These are phyloP conservation scores for Macrocybe gigantea DNA, from an alignment of 768 basidiomycete genomes.

Conservation along the genomic window DNA sequence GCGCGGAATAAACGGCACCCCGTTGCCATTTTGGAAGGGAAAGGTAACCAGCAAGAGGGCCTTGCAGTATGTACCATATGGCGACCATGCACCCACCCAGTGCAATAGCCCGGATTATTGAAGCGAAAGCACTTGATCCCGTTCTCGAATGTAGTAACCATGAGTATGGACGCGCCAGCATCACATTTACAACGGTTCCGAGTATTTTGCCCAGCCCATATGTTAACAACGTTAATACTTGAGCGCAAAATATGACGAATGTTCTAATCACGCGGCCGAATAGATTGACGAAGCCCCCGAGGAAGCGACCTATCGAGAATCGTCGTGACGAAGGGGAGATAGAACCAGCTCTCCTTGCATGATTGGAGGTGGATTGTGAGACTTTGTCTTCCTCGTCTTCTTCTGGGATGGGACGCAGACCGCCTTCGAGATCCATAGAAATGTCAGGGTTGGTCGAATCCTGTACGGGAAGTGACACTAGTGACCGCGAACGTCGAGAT, in stretches of 20 bases:
- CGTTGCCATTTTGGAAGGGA: slow-evolving; percentile 22
- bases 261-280: slow-evolving; percentile 16
- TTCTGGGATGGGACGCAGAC: slow-evolving; percentile 50
- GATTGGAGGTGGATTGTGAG: background rate
- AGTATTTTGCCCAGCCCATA: slow-evolving; percentile 43
- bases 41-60: slow-evolving; percentile 24
- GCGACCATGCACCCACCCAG: slow-evolving; percentile 18
- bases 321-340: slow-evolving; percentile 19
- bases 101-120: slow-evolving; percentile 34
- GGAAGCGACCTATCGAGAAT: slow-evolving; percentile 37
- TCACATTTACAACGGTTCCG: slow-evolving; percentile 35
- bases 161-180: slow-evolving; percentile 31
- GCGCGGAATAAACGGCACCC: slow-evolving; percentile 37
- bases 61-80: slow-evolving; percentile 27
- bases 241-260: slow-evolving; percentile 19
- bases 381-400: slow-evolving; percentile 54
- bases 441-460: slow-evolving; percentile 23
- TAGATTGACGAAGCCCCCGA: slow-evolving; percentile 34
- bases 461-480: slow-evolving; percentile 33
- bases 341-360: slow-evolving; percentile 5
- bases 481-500: slow-evolving; percentile 31
- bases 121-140: slow-evolving; percentile 19
- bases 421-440: slow-evolving; percentile 41
- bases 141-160: slow-evolving; percentile 28
- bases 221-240: slow-evolving; percentile 27